phyloP scores from a whole-genome alignment of 1,284 basidiomycete genomes.

The Trichosporon sp. region DNA sequence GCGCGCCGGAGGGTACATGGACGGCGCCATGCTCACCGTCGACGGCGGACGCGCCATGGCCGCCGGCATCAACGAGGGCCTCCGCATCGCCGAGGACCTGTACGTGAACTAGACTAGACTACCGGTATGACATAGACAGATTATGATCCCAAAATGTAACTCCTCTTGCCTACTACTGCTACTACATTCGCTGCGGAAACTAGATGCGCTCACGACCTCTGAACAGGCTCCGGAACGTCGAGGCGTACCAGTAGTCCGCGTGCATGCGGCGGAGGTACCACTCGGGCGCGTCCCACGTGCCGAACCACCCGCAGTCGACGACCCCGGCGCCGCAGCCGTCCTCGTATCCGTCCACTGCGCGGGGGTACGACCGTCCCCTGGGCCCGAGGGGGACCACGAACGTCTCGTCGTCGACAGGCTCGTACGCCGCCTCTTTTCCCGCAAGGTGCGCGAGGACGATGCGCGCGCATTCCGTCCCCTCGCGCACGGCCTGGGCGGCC shows the following conservation, averaged over 20 bases:
- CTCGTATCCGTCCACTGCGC: background rate
- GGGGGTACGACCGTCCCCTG: background rate
- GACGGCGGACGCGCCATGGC: constrained; percentile 45
- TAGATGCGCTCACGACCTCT: background rate
- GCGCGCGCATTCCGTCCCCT: background rate
- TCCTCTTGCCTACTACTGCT: background rate
- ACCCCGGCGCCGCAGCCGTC: constrained; percentile 9
- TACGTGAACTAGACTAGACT: constrained; percentile 17
- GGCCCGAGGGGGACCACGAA: constrained; percentile 12
- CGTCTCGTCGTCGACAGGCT: no score
- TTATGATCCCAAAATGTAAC: background rate
- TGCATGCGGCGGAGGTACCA: constrained; percentile 11
- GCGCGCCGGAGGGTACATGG: constrained; percentile 42
- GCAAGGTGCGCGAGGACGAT: constrained; percentile 3
- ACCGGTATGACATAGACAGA: background rate
- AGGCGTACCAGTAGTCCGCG: constrained; percentile 2
- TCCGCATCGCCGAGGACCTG: constrained; percentile 30
- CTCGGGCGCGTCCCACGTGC: constrained; percentile 1
- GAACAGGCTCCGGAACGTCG: background rate
- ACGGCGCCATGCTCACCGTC: constrained; percentile 41
- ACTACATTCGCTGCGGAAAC: background rate
- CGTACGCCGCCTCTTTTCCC: background rate
- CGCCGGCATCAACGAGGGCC: constrained; percentile 35
- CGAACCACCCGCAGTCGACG: constrained; percentile 4
- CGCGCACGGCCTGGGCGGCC: background rate